Base-by-base conservation (phyloP, 495 filamentous ascomycete species). In the Xylaria castorea region DNA sequence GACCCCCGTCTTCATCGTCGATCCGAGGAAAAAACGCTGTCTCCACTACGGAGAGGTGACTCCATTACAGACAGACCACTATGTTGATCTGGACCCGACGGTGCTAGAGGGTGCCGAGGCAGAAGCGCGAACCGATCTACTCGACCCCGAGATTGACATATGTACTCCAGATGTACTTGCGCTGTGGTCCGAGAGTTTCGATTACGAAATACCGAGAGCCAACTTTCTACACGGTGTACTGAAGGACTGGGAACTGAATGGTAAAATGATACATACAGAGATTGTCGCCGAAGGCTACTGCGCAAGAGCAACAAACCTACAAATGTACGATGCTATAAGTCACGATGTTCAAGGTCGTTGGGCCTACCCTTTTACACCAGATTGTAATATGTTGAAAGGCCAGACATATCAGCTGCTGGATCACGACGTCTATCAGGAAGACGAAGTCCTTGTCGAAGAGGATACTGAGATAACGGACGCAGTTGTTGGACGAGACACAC, bases 131-230 rank as follows among this genome's bases (percentile, higher is more conserved):
- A 87, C 91, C 60, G 96, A 99, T 76, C 83, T 99, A 65, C 92
- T 98, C 68, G 97, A 99, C 82, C 96, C 93, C 76, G 93, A 91
- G 68, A 95, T 99, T 79, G 96, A 99, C 78, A 98, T 99, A 73
- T 99, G 97, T 81, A 97, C 97, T 0, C 94, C 95, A 0, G 96
- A 98, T 75, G 94, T 97, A 25, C 86, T 98, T 57, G 94, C 94
- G 38, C 83, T 97, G 71, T 99, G 96, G 93, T 94, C 94, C 8
- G 96, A 99, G 78, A 97, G 94, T 78, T 99, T 99, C 80, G 96
- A 99, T 82, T 98, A 96, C 82, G 92, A 97, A 77, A 85, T 92
- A 5, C 92, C 96, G 9, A 89, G 96, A 68, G 91, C 91, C 74
- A 93, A 97, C 76, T 98, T 97, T 76, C 80, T 99, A 34, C 91